phyloP scores from a whole-genome alignment of 208 protist genomes.

The Trichomonas tenax region DNA sequence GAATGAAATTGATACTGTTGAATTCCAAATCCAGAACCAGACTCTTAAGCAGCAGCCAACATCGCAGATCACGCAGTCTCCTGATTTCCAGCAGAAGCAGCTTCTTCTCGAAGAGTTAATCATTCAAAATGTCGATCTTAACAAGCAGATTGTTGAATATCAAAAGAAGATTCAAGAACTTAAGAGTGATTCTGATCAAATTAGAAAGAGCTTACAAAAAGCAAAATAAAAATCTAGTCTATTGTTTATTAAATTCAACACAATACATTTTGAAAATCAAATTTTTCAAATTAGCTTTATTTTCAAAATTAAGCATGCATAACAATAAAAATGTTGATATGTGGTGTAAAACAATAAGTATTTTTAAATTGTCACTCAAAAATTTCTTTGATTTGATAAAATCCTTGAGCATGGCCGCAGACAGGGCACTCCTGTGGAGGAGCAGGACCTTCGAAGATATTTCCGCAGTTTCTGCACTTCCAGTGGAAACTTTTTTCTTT shows the following conservation, averaged over 20 bases:
- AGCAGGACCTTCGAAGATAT: not conserved
- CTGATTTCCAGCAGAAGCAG: not conserved
- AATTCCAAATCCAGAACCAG: not conserved
- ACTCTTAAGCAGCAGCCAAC: not conserved
- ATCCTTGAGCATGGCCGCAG: not conserved
- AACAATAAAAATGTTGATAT: too few relatives aligned
- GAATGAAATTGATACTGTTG: not conserved
- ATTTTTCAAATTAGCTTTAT: too few relatives aligned
- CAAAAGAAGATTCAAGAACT: not conserved
- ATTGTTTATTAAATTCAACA: too few relatives aligned
- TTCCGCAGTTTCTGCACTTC: slow-evolving; percentile 15
- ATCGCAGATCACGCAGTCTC: not conserved
- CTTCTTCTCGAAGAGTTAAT: not conserved
- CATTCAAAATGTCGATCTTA: not conserved
- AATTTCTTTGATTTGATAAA: not conserved
- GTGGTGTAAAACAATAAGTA: too few relatives aligned
- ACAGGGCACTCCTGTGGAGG: not conserved
- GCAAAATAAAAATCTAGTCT: not conserved
- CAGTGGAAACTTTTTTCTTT: not conserved
- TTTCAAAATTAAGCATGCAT: too few relatives aligned
- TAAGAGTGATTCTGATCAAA: not conserved
- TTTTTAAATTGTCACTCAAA: not conserved
- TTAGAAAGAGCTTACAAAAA: not conserved
- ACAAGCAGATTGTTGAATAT: not conserved
- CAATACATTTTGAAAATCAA: too few relatives aligned